Evolutionary conservation across 495 filamentous ascomycete species (phyloP).

Genomic region (Astrothelium macrocarpum): DNA sequence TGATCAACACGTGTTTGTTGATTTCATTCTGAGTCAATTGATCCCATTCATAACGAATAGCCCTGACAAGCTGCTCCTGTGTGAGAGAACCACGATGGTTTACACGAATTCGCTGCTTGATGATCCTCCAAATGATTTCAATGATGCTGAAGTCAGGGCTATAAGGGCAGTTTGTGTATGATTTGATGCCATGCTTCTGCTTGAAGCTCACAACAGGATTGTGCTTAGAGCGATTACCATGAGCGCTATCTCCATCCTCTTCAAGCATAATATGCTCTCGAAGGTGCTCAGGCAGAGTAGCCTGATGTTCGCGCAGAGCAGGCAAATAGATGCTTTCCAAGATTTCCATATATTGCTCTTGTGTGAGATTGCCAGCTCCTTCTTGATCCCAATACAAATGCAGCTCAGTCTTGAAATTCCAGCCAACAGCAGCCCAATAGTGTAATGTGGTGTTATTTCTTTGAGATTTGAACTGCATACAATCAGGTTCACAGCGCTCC

Average conservation of each 20-base stretch:
- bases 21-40: slow-evolving; percentile 4
- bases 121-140: not conserved
- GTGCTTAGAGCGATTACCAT: not conserved
- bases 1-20: slow-evolving; percentile 1
- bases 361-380: slow-evolving; percentile 2
- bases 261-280: not conserved
- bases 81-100: not conserved
- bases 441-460: slow-evolving; percentile 1
- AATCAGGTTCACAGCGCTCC: slow-evolving; percentile 1
- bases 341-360: slow-evolving; percentile 4
- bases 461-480: slow-evolving; percentile 4
- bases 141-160: not conserved
- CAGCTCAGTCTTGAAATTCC: slow-evolving; percentile 1
- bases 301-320: not conserved
- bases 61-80: not conserved
- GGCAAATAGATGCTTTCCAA: slow-evolving; percentile 4
- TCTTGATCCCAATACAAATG: slow-evolving; percentile 7
- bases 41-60: not conserved
- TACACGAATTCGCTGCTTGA: not conserved
- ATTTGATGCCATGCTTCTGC: not conserved
- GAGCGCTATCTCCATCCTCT: not conserved
- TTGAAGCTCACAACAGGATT: not conserved
- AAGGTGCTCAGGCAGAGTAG: not conserved
- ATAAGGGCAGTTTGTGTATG: not conserved
- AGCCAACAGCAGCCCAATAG: slow-evolving; percentile 2